Evolutionary conservation across 495 filamentous ascomycete genomes (phyloP), one percentile per base, ranked within the genome.

Genomic region (Amorphotheca resinae): DNA sequence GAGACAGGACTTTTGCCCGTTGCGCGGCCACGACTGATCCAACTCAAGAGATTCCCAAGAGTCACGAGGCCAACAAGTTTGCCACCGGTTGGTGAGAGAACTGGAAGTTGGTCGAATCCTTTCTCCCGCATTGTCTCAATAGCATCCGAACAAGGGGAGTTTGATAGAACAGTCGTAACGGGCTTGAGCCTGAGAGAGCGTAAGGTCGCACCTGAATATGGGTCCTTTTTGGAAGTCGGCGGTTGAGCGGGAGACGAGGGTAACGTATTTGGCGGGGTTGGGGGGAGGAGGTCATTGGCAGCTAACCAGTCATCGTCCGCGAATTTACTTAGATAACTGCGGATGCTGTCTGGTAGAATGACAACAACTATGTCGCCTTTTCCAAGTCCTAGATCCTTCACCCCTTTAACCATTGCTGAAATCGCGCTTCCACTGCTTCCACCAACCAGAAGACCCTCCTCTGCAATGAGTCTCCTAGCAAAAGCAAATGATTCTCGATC

Each of bases 311-410:
- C 87, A 57, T 98, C 91, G 56, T 98, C 93, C 49, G 87, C 84
- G 57, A 98, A 98, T 70, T 99, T 99, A 63, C 80, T 87, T n/a
- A 99, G 76, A 58, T 99, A 99, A 59, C 84, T 93, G 51, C 91
- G 74, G 51, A 99, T 95, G 63, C 87, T 94, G 59, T 99, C 91
- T 0, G 91, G 93, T 23, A 94, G 66, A 22, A 99, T 68, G 11
- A 95, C 84, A 12, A 98, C 91, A 0, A 96, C 76, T 9, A 85
- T 74, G 54, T 94, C 85, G 30, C 76, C 77, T 59, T 84, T 82
- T 45, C 72, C 65, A 38, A 93, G 69, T 5, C 68, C 69, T 30
- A 83, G 59, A 41, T 93, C 88, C 62, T 82, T 79, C 18, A 82
- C 77, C 7, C 81, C 84, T 41, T 78, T 75, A 12, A 89, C 67